Percentiles rank a stretch among this genome's conserved stretches.
These are phyloP conservation scores for Arctium minus DNA, from an alignment of 129 eudicot species.

Conservation along the genomic window DNA sequence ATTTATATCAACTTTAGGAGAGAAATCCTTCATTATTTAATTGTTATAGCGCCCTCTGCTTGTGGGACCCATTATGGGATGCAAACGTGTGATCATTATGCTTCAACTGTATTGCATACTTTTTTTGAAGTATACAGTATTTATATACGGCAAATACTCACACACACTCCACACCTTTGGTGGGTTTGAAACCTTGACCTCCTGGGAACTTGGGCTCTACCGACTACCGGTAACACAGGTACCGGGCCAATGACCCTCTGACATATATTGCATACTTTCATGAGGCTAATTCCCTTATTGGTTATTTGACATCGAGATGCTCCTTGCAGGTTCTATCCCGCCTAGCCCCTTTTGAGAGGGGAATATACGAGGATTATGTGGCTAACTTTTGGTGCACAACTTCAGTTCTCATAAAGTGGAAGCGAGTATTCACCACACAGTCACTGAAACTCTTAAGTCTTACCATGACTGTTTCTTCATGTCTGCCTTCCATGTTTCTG, in stretches of 20 bases:
- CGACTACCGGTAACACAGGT: too few species aligned
- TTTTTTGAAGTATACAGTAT: neutral
- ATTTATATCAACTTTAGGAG: neutral
- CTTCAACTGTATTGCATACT: neutral
- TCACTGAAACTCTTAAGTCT: constrained; percentile 72
- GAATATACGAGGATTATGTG: constrained; percentile 92
- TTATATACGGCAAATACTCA: neutral
- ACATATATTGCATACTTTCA: neutral
- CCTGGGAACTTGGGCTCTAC: neutral
- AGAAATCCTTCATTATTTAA: neutral
- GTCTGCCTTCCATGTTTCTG: constrained; percentile 79
- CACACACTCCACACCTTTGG: too few species aligned
- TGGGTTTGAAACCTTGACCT: neutral
- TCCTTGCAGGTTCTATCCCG: constrained; percentile 80
- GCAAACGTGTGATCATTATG: neutral
- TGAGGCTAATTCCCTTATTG: neutral
- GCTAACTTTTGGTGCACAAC: constrained; percentile 98
- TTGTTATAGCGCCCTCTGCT: neutral
- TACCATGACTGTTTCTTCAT: constrained; percentile 60
- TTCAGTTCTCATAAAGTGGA: constrained; percentile 78
- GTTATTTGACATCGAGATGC: constrained; percentile 20
- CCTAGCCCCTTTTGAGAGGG: constrained; percentile 98
- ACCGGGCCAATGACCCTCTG: neutral
- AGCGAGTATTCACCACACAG: constrained; percentile 60
- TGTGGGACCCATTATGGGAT: neutral